Base-by-base conservation (phyloP, 768 basidiomycete species). In the Russula olivacea region DNA sequence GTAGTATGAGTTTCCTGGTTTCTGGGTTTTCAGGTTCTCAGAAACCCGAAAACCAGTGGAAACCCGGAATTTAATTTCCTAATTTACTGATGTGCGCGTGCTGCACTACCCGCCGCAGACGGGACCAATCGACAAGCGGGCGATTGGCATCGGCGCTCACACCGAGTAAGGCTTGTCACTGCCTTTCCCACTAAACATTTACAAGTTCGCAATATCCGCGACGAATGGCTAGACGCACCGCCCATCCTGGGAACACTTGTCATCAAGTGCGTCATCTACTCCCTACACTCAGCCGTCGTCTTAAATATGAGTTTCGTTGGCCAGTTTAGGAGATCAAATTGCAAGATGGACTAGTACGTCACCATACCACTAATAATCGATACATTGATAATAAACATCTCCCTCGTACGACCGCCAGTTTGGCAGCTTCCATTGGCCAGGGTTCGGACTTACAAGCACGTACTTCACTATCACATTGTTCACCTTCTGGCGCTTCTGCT, bases 61-160 rank as follows among this genome's bases (percentile, higher is more conserved):
- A n/a, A n/a, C n/a, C n/a, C n/a, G n/a, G n/a, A n/a, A n/a, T n/a
- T n/a, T n/a, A n/a, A n/a, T n/a, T n/a, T n/a, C n/a, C n/a, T n/a
- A n/a, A n/a, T n/a, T n/a, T n/a, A n/a, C n/a, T n/a, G n/a, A n/a
- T n/a, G n/a, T 88, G 85, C 78, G 81, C 11, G 68, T 86, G 1
- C 73, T 93, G 28, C 85, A 87, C 71, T 94, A 94, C 69, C 92
- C 91, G 2, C 83, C 88, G 4, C 88, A 90, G 71, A 77, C 74
- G 0, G 84, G 82, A 0, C 74, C 79, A 10, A 72, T 83, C 4
- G 84, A 88, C 59, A 84, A 85, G 47, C 77, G 81, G n/a, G 78
- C 86, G 8, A 83, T 88, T n/a, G 92, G 92, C 0, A 88, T 94
- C 59, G 91, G 91, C 0, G 89, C 90, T 0, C 90, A 91, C 71